Percentiles rank a stretch among this genome's conserved stretches.
Evolutionary conservation across 129 eudicot species (phyloP).

Genomic region (Lactuca saligna): DNA sequence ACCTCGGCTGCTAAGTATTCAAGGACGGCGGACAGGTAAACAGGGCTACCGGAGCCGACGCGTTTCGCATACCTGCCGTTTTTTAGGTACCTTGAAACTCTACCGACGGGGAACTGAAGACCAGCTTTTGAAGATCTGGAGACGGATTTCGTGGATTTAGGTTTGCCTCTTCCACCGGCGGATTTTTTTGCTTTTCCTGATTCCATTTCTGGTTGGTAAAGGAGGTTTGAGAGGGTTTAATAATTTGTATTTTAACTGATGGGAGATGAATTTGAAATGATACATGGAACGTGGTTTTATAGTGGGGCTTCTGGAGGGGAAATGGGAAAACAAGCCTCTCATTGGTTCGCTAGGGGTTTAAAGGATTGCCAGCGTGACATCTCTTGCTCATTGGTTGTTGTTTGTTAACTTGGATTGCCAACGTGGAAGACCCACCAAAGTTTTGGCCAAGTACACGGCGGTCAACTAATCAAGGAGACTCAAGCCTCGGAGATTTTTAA

Average conservation of each 20-base stretch:
- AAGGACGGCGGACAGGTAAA: constrained; percentile 68
- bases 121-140: constrained; percentile 65
- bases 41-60: constrained; percentile 66
- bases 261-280: background rate
- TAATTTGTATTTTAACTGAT: background rate
- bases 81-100: constrained; percentile 56
- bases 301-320: background rate
- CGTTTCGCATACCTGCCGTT: constrained; percentile 62
- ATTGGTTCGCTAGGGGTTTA: constrained; percentile 20
- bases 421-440: constrained; percentile 14
- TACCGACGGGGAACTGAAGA: constrained; percentile 67
- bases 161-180: constrained; percentile 49
- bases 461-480: no score
- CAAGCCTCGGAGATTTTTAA: no score
- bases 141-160: constrained; percentile 44
- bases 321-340: background rate
- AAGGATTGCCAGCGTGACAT: constrained; percentile 40
- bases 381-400: background rate
- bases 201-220: constrained; percentile 26
- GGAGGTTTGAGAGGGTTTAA: background rate
- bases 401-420: constrained; percentile 26
- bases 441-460: background rate
- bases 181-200: constrained; percentile 33
- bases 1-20: constrained; percentile 82
- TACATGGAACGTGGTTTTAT: background rate